These are phyloP conservation scores for Chiua virens DNA, from an alignment of 768 basidiomycete genomes.

Conservation along the genomic window DNA sequence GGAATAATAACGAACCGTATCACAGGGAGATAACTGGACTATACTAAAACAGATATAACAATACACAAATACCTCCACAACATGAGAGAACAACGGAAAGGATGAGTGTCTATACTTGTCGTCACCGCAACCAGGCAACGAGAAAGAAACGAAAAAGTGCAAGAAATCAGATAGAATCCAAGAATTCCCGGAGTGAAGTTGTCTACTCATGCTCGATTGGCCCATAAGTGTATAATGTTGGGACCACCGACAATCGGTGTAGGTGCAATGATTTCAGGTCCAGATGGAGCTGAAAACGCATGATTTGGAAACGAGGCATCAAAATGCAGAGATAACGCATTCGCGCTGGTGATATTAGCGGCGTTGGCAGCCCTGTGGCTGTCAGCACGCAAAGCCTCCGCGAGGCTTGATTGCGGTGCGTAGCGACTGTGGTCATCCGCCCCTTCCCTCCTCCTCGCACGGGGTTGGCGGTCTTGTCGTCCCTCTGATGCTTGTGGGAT, in stretches of 20 bases:
- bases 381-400: conserved; percentile 21
- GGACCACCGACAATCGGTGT: conserved; percentile 36
- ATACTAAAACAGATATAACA: conserved; percentile 20
- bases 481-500: conserved; percentile 9
- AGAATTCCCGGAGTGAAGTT: no score
- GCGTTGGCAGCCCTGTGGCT: conserved; percentile 14
- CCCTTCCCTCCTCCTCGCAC: conserved; percentile 25
- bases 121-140: neutral
- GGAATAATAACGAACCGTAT: neutral
- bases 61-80: conserved; percentile 25
- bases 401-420: conserved; percentile 17
- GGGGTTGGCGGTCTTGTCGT: conserved; percentile 17
- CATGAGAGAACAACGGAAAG: conserved; percentile 6
- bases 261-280: conserved; percentile 34
- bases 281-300: conserved; percentile 21
- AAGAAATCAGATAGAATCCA: neutral
- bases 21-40: neutral
- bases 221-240: conserved; percentile 35
- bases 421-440: conserved; percentile 19
- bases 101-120: conserved; percentile 17
- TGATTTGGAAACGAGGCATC: conserved; percentile 33
- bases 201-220: conserved; percentile 29
- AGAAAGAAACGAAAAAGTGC: neutral
- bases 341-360: conserved; percentile 28
- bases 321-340: conserved; percentile 36